A percentile compares a stretch with the other conserved stretches of the same genome.
These are phyloP conservation scores for Platismatia glauca DNA, from an alignment of 495 filamentous ascomycete species.

Conservation along the genomic window DNA sequence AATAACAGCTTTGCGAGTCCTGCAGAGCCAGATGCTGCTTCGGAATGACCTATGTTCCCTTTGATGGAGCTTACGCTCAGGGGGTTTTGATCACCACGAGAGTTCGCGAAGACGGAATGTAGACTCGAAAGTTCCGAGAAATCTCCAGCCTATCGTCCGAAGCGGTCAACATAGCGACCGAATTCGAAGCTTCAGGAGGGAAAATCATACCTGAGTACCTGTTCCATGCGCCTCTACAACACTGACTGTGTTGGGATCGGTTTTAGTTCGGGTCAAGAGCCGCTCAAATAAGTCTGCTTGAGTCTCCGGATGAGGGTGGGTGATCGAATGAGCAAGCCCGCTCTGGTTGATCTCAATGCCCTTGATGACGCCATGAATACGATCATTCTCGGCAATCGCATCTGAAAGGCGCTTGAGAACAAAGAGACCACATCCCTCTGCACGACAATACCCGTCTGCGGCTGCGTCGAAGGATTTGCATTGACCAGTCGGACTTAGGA, in stretches of 20 bases:
- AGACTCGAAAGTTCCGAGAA: slow-evolving; percentile 37
- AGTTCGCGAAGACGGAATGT: slow-evolving; percentile 28
- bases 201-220: slow-evolving; percentile 28
- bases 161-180: background rate
- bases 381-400: slow-evolving; percentile 41
- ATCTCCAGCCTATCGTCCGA: background rate
- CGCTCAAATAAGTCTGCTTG: slow-evolving; percentile 23
- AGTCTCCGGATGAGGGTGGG: slow-evolving; percentile 27
- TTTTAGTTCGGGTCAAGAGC: slow-evolving; percentile 18
- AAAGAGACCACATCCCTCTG: slow-evolving; percentile 38
- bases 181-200: too few species aligned
- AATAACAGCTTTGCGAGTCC: slow-evolving; percentile 31
- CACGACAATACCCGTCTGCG: slow-evolving; percentile 43
- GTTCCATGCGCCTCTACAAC: slow-evolving; percentile 38
- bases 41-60: slow-evolving; percentile 35
- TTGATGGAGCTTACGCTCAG: slow-evolving; percentile 33
- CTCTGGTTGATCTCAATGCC: slow-evolving; percentile 29
- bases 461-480: slow-evolving; percentile 42
- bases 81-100: background rate
- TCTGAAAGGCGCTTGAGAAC: slow-evolving; percentile 43
- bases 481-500: slow-evolving; percentile 34
- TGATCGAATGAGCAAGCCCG: slow-evolving; percentile 32
- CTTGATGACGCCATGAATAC: slow-evolving; percentile 38
- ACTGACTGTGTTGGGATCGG: slow-evolving; percentile 23
- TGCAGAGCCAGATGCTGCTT: slow-evolving; percentile 28